Base-by-base conservation (phyloP, 495 filamentous ascomycete species). In the Physcia stellaris region DNA sequence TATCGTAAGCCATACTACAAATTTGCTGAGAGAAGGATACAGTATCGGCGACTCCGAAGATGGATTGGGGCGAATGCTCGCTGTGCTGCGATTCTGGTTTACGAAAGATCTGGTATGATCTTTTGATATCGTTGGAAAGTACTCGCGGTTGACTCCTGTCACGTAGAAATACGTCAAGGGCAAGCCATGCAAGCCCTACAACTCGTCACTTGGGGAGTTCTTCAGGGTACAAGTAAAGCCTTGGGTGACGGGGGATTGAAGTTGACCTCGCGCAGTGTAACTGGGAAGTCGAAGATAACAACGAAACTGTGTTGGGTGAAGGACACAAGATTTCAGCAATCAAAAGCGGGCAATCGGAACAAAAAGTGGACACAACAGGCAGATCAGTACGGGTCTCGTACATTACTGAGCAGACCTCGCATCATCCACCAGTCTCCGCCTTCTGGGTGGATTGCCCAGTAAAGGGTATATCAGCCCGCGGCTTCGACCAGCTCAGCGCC, bases 151-250 rank as follows among this genome's bases (percentile, higher is more conserved):
- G 21, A n/a, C 28, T 51, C 20, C 35, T 48, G 39, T 54, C 21
- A 10, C 37, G 24, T 51, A 81, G 69, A 98, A 96, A 75, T 98
- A 94, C 51, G 84, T 94, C 48, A 96, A 96, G 58, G 88, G 90
- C 32, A 94, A 87, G 63, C 90, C 90, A 7, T 94, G 86, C 73
- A 98, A 98, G 58, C 90, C 90, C 5, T 98, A 98, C 60, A 98
- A 98, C 57, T 94, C 87, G 26, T 83, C 84, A 6, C 59, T 98
- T 28, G 90, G 90, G n/a, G 90, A 98, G 60, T 96, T 95, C 61
- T 98, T 98, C 61, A 70, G 90, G 60, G 83, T 86, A 66, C 52
- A 72, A 65, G 30, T 29, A 16, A 22, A 33, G 32, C 3, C 30
- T 22, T 35, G 11, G 41, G 42, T 50, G 20, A 41, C 38, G 24